Percentiles rank a stretch among this genome's conserved stretches.
Evolutionary conservation across 305 asterid genomes (phyloP).

Genomic region (Plantago coronopus): DNA sequence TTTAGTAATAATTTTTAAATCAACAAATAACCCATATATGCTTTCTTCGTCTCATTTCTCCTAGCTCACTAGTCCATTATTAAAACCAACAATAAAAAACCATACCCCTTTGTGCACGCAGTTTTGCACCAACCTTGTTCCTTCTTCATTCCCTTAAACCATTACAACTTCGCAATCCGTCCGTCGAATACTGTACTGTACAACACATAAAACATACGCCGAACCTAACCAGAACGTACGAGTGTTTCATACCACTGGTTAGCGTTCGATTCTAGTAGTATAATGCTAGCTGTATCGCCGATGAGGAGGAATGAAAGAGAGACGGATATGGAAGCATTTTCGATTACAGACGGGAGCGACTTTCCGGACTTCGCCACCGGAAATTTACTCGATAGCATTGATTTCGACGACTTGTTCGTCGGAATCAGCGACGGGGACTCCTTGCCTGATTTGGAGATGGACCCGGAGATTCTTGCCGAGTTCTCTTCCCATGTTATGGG

Average conservation of each 20-base stretch:
- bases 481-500: slow-evolving; percentile 27
- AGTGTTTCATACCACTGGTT: too few relatives aligned
- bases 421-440: slow-evolving; percentile 51
- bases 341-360: slow-evolving; percentile 1
- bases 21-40: too few relatives aligned
- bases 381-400: slow-evolving; percentile 43
- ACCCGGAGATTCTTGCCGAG: slow-evolving; percentile 65
- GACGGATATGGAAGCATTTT: slow-evolving; percentile 40
- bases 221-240: too few relatives aligned
- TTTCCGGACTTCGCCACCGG: slow-evolving; percentile 50
- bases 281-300: slow-evolving; percentile 65
- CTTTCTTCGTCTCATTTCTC: too few relatives aligned
- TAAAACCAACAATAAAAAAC: too few relatives aligned
- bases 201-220: neutral
- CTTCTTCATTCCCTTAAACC: too few relatives aligned
- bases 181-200: neutral
- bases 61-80: too few relatives aligned
- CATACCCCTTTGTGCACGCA: too few relatives aligned
- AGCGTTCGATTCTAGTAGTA: neutral
- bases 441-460: slow-evolving; percentile 85
- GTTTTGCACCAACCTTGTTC: too few relatives aligned
- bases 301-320: slow-evolving; percentile 34
- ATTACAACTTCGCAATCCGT: too few relatives aligned
- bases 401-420: slow-evolving; percentile 68
- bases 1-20: too few relatives aligned